Percentiles rank a stretch among this genome's conserved stretches.
These are phyloP conservation scores for Rhizophora apiculata DNA, from an alignment of 345 rosid genomes.

Conservation along the genomic window DNA sequence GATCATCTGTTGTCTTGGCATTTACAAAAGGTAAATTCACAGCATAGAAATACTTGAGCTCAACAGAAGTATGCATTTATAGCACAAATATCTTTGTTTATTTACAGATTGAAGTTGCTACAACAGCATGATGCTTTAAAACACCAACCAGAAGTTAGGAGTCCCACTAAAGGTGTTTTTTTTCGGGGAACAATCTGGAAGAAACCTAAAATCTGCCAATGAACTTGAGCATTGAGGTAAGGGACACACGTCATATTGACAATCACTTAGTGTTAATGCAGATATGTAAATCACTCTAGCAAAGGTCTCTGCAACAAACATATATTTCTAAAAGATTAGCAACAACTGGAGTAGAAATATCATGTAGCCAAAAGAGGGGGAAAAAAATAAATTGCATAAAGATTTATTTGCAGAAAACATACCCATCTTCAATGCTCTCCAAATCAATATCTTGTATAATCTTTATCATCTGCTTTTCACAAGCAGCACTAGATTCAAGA, in stretches of 20 bases:
- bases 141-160: neutral
- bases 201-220: neutral
- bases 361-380: no score
- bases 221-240: neutral
- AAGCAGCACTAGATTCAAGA: constrained; percentile 78
- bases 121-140: neutral
- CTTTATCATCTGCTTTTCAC: constrained; percentile 80
- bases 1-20: no score
- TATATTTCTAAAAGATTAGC: neutral
- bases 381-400: neutral
- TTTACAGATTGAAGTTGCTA: neutral
- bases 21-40: no score
- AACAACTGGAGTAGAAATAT: neutral
- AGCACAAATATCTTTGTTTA: no score
- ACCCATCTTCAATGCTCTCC: constrained; percentile 80
- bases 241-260: neutral
- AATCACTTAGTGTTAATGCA: constrained; percentile 3
- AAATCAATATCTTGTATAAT: constrained; percentile 61
- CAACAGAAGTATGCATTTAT: no score
- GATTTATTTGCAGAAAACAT: constrained; percentile 21
- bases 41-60: constrained; percentile 1
- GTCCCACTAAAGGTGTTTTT: neutral
- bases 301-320: neutral
- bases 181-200: neutral
- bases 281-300: neutral